Conservation (phyloP, 2,329 filamentous ascomycete genomes). For the Colletotrichum sp. region DNA sequence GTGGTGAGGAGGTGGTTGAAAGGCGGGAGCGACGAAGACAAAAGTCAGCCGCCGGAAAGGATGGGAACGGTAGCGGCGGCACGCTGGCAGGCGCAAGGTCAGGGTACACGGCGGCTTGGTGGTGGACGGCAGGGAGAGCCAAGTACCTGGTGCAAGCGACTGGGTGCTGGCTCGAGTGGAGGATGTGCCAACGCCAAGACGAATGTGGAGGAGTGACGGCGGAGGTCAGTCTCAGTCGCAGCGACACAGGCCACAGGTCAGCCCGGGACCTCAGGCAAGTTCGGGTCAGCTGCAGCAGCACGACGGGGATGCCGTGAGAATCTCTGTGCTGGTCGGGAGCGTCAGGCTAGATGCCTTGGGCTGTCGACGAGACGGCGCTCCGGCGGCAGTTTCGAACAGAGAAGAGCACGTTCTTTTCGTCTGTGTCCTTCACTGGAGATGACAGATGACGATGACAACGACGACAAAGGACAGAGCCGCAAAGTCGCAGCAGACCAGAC, state of each 20-base stretch:
- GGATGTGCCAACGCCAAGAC: conserved; percentile 10
- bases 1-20: background rate
- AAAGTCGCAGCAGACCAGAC: background rate
- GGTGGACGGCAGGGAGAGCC: background rate
- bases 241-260: conserved; percentile 7
- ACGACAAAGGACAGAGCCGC: background rate
- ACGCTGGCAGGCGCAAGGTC: background rate
- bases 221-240: conserved; percentile 4
- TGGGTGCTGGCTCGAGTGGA: background rate
- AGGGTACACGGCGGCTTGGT: background rate
- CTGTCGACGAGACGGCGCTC: background rate
- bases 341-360: no score
- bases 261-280: background rate
- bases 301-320: background rate
- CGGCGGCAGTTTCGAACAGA: background rate
- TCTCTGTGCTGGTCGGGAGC: background rate
- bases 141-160: background rate
- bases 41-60: conserved; percentile 7
- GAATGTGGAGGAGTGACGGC: conserved; percentile 6
- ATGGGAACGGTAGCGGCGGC: conserved; percentile 15
- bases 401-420: background rate
- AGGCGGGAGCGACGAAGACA: conserved; percentile 4
- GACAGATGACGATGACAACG: background rate
- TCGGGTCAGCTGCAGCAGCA: conserved; percentile 15
- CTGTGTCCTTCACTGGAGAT: background rate